A percentile compares a stretch with the other conserved stretches of the same genome.
phyloP scores from a whole-genome alignment of 139 green algal genomes.

The Limnomonas spitsbergensis region DNA sequence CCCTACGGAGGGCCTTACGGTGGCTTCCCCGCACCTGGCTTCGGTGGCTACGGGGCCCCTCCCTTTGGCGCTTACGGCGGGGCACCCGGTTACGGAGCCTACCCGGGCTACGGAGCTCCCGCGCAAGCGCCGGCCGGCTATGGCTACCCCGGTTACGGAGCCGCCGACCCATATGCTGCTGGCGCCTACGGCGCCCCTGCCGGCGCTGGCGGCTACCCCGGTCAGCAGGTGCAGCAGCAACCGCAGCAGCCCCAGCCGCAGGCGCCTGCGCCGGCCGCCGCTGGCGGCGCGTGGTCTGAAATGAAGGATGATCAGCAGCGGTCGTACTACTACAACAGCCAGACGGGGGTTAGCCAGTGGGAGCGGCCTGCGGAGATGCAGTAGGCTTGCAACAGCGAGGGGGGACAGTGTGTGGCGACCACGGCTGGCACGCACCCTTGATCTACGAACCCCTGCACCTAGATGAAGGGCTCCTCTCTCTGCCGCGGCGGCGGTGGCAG shows the following conservation, averaged over 20 bases:
- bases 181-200: conserved; percentile 13
- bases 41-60: neutral
- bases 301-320: conserved; percentile 71
- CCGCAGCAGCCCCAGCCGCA: conserved; percentile 10
- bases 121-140: conserved; percentile 28
- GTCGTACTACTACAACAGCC: conserved; percentile 90
- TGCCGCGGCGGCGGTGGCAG: no score
- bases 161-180: conserved; percentile 16
- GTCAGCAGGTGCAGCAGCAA: conserved; percentile 3
- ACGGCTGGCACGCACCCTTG: no score
- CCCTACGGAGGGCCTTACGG: neutral
- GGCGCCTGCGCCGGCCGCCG: neutral
- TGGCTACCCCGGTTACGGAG: conserved; percentile 23
- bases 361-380: conserved; percentile 30
- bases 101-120: no score
- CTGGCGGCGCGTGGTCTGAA: conserved; percentile 55
- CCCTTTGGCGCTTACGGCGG: conserved; percentile 23
- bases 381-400: neutral
- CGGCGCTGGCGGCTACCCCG: conserved; percentile 15
- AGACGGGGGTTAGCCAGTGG: conserved; percentile 85
- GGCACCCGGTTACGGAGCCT: conserved; percentile 27
- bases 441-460: no score
- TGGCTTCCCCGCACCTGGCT: neutral
- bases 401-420: no score
- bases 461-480: no score